Evolutionary conservation across 2,329 filamentous ascomycete species (phyloP).

Genomic region (Fusarium palustre): DNA sequence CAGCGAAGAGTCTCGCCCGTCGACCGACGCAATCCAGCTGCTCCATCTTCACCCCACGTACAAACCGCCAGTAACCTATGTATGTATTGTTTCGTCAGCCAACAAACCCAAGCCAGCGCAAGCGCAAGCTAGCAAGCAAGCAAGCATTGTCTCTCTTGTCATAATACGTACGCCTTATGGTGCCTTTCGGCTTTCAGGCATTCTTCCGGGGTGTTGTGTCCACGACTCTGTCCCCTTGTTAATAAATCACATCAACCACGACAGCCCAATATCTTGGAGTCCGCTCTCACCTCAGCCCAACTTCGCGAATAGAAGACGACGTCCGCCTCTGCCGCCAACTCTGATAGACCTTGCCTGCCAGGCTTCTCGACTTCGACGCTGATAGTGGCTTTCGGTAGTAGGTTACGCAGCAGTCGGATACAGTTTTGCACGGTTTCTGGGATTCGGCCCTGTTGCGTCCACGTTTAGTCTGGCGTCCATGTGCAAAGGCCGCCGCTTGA

Average conservation of each 20-base stretch:
- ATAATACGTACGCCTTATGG: constrained; percentile 64
- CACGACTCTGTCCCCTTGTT: constrained; percentile 49
- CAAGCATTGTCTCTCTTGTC: constrained; percentile 8
- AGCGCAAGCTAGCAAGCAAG: constrained; percentile 3
- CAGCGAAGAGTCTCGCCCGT: constrained; percentile 50
- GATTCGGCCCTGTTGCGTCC: constrained; percentile 66
- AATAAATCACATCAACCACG: constrained; percentile 30
- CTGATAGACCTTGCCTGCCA: constrained; percentile 66
- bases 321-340: constrained; percentile 72
- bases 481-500: neutral
- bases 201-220: constrained; percentile 60
- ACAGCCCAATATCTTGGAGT: constrained; percentile 14
- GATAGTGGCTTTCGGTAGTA: constrained; percentile 60
- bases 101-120: constrained; percentile 17
- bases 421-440: constrained; percentile 70
- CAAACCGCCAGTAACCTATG: constrained; percentile 63
- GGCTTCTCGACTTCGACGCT: constrained; percentile 82
- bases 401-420: constrained; percentile 65
- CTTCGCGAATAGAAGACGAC: constrained; percentile 79
- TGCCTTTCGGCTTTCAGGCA: constrained; percentile 62
- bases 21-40: constrained; percentile 50
- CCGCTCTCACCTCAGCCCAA: constrained; percentile 72
- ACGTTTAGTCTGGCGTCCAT: constrained; percentile 27
- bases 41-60: constrained; percentile 69
- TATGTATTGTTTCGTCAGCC: constrained; percentile 48